These are phyloP conservation scores for Coemansia sp. DNA, from an alignment of 192 early-diverging fungal genomes.

Conservation along the genomic window DNA sequence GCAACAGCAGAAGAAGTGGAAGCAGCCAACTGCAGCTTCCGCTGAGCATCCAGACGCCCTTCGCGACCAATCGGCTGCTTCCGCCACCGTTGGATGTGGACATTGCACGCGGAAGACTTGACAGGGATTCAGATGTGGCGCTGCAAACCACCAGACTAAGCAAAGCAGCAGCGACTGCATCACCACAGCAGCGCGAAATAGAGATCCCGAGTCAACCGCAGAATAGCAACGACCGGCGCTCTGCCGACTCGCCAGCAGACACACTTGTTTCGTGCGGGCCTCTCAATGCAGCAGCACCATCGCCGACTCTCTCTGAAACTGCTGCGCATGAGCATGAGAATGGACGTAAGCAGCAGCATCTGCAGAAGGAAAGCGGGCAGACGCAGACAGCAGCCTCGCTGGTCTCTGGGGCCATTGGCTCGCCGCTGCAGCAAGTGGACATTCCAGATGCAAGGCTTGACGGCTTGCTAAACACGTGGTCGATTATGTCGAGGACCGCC, in stretches of 20 bases:
- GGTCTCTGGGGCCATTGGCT: not conserved
- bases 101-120: slow-evolving; percentile 5
- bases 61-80: slow-evolving; percentile 8
- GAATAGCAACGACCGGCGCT: slow-evolving; percentile 1
- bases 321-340: slow-evolving; percentile 2
- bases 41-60: not conserved
- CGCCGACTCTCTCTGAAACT: not conserved
- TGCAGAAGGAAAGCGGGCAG: not conserved
- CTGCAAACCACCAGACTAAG: not conserved
- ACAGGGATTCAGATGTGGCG: not conserved
- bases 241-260: slow-evolving; percentile 33
- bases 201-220: not conserved
- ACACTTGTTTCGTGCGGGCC: slow-evolving; percentile 34
- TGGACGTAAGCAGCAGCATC: not conserved
- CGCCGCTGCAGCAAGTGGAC: slow-evolving; percentile 27
- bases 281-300: not conserved
- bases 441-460: slow-evolving; percentile 40
- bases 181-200: not conserved
- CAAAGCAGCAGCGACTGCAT: not conserved
- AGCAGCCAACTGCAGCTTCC: not conserved
- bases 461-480: slow-evolving; percentile 47
- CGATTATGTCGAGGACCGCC: slow-evolving; percentile 7
- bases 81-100: slow-evolving; percentile 37
- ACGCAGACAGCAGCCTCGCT: not conserved
- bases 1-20: not conserved